Conservation (phyloP, 2,329 filamentous ascomycete species). For the Diplodia scrobiculata region DNA sequence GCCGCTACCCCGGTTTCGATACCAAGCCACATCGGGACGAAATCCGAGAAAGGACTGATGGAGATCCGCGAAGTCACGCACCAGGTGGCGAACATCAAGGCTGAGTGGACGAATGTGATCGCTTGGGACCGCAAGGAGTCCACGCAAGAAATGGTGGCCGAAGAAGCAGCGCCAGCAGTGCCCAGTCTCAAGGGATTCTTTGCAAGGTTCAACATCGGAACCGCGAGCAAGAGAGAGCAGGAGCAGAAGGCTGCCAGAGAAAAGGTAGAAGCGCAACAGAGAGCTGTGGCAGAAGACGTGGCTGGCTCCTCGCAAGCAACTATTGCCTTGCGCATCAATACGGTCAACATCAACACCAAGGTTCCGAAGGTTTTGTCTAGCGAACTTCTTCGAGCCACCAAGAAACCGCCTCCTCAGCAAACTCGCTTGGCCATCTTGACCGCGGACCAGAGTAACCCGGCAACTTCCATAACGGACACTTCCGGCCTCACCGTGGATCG, state of each 20-base stretch:
- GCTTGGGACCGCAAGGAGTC: slow-evolving; percentile 68
- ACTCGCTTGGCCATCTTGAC: slow-evolving; percentile 87
- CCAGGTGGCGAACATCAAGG: slow-evolving; percentile 89
- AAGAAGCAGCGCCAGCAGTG: slow-evolving; percentile 10
- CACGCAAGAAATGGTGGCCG: not conserved
- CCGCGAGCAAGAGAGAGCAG: slow-evolving; percentile 53
- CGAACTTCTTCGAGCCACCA: slow-evolving; percentile 92
- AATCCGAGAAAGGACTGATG: slow-evolving; percentile 87
- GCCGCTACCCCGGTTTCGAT: slow-evolving; percentile 72
- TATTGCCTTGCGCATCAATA: slow-evolving; percentile 86
- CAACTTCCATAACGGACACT: slow-evolving; percentile 61
- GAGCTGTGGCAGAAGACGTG: slow-evolving; percentile 61
- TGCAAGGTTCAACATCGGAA: slow-evolving; percentile 40
- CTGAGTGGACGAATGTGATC: slow-evolving; percentile 81
- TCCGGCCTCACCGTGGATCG: slow-evolving; percentile 57
- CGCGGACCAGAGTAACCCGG: slow-evolving; percentile 81
- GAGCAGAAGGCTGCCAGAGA: slow-evolving; percentile 63
- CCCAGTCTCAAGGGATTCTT: slow-evolving; percentile 44
- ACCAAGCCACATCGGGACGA: slow-evolving; percentile 76
- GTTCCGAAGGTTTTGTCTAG: slow-evolving; percentile 72
- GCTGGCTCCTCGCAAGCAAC: slow-evolving; percentile 70
- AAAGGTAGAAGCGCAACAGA: slow-evolving; percentile 36
- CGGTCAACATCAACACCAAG: slow-evolving; percentile 76
- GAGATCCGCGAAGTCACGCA: slow-evolving; percentile 77
- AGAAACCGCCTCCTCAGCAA: slow-evolving; percentile 89